Conservation (phyloP, 441 rosid genomes). For the Omphalea diandra region DNA sequence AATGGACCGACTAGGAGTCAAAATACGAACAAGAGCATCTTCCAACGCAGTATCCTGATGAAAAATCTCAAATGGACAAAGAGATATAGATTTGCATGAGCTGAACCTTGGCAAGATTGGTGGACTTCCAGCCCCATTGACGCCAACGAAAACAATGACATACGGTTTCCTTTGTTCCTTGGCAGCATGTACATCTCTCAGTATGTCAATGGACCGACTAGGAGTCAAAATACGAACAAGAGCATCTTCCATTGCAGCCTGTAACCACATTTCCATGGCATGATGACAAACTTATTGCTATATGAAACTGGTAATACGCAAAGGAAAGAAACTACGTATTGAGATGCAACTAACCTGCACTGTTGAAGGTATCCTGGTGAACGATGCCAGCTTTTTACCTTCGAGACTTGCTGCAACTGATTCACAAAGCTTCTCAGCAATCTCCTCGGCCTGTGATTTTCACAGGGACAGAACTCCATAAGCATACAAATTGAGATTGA, state of each 20-base stretch:
- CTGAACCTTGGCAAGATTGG: constrained; percentile 86
- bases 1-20: constrained; percentile 94
- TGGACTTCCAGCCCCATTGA: constrained; percentile 97
- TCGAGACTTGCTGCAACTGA: constrained; percentile 94
- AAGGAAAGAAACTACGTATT: neutral
- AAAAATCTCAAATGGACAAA: neutral
- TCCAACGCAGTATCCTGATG: constrained; percentile 76
- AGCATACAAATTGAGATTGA: neutral
- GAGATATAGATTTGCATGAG: constrained; percentile 1
- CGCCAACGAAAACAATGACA: constrained; percentile 94
- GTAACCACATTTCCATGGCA: constrained; percentile 22
- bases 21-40: constrained; percentile 90
- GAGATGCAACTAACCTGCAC: constrained; percentile 62
- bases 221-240: constrained; percentile 96
- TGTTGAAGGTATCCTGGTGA: constrained; percentile 92
- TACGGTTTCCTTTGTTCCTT: constrained; percentile 90
- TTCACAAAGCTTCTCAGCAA: constrained; percentile 97
- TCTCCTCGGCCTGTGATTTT: constrained; percentile 84
- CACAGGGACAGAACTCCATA: constrained; percentile 14
- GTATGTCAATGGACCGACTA: constrained; percentile 86
- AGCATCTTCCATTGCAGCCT: constrained; percentile 99
- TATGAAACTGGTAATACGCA: constrained; percentile 4
- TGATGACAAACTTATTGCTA: neutral
- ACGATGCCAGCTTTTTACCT: constrained; percentile 93
- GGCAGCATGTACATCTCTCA: constrained; percentile 90